These are phyloP conservation scores for Globisporangium heterothallicum DNA, from an alignment of 352 stramenopile species.

Conservation along the genomic window DNA sequence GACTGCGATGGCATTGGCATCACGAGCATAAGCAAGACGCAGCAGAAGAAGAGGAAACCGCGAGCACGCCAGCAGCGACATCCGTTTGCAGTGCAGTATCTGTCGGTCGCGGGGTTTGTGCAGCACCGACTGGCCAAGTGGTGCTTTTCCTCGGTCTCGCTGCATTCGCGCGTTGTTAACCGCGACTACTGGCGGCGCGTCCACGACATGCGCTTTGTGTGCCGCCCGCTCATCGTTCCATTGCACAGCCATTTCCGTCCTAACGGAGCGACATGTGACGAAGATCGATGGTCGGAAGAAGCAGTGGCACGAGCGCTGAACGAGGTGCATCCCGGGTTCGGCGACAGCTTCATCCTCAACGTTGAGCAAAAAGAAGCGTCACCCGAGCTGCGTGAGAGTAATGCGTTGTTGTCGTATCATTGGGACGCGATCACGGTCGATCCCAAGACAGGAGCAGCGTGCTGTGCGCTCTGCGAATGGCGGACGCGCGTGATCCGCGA, in stretches of 20 bases:
- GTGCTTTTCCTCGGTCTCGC: constrained; percentile 11
- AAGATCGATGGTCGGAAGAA: constrained; percentile 2
- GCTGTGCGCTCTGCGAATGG: constrained; percentile 12
- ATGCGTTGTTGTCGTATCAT: constrained; percentile 7
- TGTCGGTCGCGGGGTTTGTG: constrained; percentile 6
- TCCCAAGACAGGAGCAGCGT: not conserved
- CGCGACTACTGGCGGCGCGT: constrained; percentile 4
- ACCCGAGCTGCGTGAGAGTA: not conserved
- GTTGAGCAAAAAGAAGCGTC: not conserved
- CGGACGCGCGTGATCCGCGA: constrained; percentile 6
- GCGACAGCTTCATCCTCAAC: not conserved
- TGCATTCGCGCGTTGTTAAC: constrained; percentile 7
- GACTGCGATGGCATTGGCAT: not conserved
- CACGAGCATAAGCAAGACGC: not conserved
- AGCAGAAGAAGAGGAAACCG: too few species aligned
- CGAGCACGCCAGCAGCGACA: too few species aligned
- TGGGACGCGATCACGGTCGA: constrained; percentile 5
- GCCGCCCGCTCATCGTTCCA: constrained; percentile 5
- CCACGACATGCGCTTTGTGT: constrained; percentile 11
- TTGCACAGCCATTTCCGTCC: too few species aligned
- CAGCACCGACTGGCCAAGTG: constrained; percentile 2
- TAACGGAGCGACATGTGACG: too few species aligned
- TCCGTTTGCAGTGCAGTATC: not conserved
- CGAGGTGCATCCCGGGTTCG: not conserved
- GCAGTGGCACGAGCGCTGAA: not conserved